Evolutionary conservation across 1,284 basidiomycete genomes (phyloP).

Genomic region (Polyporus tsugae): DNA sequence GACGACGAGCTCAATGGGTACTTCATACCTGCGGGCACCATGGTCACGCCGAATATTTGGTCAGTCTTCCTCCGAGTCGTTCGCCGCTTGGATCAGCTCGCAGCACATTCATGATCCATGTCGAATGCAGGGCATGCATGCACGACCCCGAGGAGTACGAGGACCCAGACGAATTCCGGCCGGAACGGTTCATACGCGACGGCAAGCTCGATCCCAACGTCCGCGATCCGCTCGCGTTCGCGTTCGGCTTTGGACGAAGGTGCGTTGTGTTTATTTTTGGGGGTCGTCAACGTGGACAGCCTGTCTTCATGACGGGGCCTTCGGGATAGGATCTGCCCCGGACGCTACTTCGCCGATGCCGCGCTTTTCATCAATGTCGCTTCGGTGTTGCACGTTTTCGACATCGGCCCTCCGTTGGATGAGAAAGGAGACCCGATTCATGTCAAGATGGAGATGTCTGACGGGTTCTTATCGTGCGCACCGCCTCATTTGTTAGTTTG

Average conservation of each 20-base stretch:
- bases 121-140: slow-evolving; percentile 27
- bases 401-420: slow-evolving; percentile 11
- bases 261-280: slow-evolving; percentile 5
- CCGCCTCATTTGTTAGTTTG: background rate
- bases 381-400: slow-evolving; percentile 11
- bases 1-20: slow-evolving; percentile 32
- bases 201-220: slow-evolving; percentile 24
- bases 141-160: slow-evolving; percentile 30
- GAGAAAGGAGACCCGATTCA: slow-evolving; percentile 5
- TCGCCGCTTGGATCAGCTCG: no score
- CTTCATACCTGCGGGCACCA: slow-evolving; percentile 35
- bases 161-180: slow-evolving; percentile 30
- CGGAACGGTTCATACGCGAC: slow-evolving; percentile 35
- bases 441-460: background rate
- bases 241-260: slow-evolving; percentile 36
- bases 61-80: slow-evolving; percentile 22
- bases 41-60: slow-evolving; percentile 31
- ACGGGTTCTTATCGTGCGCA: slow-evolving; percentile 10
- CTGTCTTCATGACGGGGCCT: background rate
- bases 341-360: slow-evolving; percentile 9
- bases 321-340: slow-evolving; percentile 10
- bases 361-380: slow-evolving; percentile 15
- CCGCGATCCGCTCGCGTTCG: slow-evolving; percentile 24
- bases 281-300: no score
- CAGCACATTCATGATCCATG: background rate